These are phyloP conservation scores for Neofusicoccum cordaticola DNA, from an alignment of 2,329 filamentous ascomycete species.

Conservation along the genomic window DNA sequence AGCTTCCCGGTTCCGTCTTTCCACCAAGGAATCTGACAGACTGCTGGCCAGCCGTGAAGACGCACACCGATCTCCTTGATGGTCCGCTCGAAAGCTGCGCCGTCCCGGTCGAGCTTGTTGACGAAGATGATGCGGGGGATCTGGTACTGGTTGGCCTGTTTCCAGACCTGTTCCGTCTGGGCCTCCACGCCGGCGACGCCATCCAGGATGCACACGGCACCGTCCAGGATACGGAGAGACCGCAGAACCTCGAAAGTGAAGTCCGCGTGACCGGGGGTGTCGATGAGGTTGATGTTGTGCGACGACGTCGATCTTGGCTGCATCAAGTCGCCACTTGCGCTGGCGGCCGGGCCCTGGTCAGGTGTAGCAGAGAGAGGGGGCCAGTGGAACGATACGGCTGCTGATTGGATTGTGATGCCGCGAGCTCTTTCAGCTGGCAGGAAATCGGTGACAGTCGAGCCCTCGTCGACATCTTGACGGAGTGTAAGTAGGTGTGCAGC, in stretches of 20 bases:
- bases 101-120: slow-evolving; percentile 83
- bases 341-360: slow-evolving; percentile 24
- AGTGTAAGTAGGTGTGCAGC: neutral
- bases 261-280: slow-evolving; percentile 94
- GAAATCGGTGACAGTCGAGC: slow-evolving; percentile 96
- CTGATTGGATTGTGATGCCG: slow-evolving; percentile 96
- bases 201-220: slow-evolving; percentile 88
- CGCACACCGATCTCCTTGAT: slow-evolving; percentile 80
- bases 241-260: slow-evolving; percentile 96
- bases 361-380: slow-evolving; percentile 53
- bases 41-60: slow-evolving; percentile 78
- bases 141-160: slow-evolving; percentile 77
- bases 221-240: slow-evolving; percentile 82
- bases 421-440: slow-evolving; percentile 86
- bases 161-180: slow-evolving; percentile 95
- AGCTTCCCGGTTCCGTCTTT: slow-evolving; percentile 69
- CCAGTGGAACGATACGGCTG: slow-evolving; percentile 94
- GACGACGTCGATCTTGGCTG: slow-evolving; percentile 10
- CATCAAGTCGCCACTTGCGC: neutral
- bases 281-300: slow-evolving; percentile 79
- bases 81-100: slow-evolving; percentile 77
- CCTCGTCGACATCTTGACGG: slow-evolving; percentile 78
- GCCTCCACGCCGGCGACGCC: slow-evolving; percentile 93
- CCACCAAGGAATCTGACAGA: slow-evolving; percentile 97
- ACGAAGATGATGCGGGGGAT: slow-evolving; percentile 81